Conservation (phyloP, 805 yeast species). For the Komagataella pseudopastoris region DNA sequence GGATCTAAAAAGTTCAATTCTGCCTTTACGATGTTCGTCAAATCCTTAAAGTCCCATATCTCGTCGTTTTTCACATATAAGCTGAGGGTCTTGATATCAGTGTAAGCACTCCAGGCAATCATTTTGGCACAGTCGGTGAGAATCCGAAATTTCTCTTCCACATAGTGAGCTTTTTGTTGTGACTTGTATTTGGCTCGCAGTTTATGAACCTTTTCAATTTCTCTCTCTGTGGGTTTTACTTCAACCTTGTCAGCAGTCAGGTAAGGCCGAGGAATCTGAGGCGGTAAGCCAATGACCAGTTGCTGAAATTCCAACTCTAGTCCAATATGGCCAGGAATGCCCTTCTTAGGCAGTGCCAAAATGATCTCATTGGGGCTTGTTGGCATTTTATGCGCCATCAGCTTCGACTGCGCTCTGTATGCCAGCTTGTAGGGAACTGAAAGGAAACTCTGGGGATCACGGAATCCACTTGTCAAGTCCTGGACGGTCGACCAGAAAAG, state of each 20-base stretch:
- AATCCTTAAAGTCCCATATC: constrained; percentile 13
- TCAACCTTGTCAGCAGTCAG: constrained; percentile 25
- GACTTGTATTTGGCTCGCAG: constrained; percentile 25
- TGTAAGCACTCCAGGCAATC: constrained; percentile 15
- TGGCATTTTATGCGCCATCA: constrained; percentile 12
- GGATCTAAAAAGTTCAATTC: constrained; percentile 10
- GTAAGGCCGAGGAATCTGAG: constrained; percentile 28
- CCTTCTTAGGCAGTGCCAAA: constrained; percentile 6
- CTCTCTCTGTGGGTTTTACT: constrained; percentile 22
- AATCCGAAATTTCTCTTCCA: constrained; percentile 26
- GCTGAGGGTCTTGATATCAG: constrained; percentile 11
- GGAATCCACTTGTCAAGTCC: background rate
- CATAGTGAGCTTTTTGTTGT: constrained; percentile 23
- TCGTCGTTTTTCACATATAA: constrained; percentile 15
- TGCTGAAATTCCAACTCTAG: constrained; percentile 19
- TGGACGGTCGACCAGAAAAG: background rate
- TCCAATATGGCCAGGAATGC: constrained; percentile 8
- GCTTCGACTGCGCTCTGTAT: constrained; percentile 6
- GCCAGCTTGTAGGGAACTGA: constrained; percentile 7
- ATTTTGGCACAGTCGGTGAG: constrained; percentile 21
- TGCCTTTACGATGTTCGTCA: constrained; percentile 12
- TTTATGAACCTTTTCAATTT: constrained; percentile 16
- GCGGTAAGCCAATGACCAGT: constrained; percentile 21
- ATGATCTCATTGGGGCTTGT: constrained; percentile 6
- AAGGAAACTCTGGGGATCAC: background rate